These are phyloP conservation scores for Capsicum pubescens DNA, from an alignment of 257 asterid species.

Conservation along the genomic window DNA sequence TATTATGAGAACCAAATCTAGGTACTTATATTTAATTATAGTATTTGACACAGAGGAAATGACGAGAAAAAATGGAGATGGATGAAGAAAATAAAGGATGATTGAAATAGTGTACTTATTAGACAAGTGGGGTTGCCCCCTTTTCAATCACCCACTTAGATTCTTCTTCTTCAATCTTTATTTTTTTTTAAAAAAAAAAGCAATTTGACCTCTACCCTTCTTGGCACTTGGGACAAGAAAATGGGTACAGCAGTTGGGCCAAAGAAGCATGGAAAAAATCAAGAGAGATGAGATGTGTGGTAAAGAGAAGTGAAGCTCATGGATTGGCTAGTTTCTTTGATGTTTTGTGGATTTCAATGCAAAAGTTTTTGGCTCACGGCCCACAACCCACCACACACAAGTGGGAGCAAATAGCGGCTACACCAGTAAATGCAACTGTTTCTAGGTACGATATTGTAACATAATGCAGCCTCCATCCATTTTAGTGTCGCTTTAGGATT, in stretches of 20 bases:
- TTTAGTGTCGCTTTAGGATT: no score
- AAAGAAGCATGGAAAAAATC: background rate
- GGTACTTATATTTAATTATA: background rate
- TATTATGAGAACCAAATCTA: conserved; percentile 8
- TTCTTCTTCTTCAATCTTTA: background rate
- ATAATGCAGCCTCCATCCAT: background rate
- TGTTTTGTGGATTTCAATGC: conserved; percentile 28
- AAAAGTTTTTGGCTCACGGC: background rate
- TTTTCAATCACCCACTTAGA: conserved; percentile 25
- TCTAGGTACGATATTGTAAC: background rate
- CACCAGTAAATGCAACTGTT: conserved; percentile 26
- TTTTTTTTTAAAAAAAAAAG: background rate
- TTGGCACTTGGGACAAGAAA: background rate
- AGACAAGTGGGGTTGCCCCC: conserved; percentile 7
- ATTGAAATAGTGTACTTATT: background rate
- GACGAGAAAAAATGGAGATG: background rate
- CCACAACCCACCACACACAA: conserved; percentile 25
- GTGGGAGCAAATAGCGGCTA: conserved; percentile 34
- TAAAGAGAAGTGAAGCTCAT: background rate
- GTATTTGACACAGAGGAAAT: background rate
- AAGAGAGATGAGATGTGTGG: background rate
- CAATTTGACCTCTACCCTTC: background rate
- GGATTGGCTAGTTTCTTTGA: conserved; percentile 19
- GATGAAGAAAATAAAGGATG: background rate
- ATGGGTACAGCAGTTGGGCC: background rate